Percentiles rank a stretch among this genome's conserved stretches.
phyloP scores from a whole-genome alignment of 768 basidiomycete genomes.

The Sistotremastrum suecicum region DNA sequence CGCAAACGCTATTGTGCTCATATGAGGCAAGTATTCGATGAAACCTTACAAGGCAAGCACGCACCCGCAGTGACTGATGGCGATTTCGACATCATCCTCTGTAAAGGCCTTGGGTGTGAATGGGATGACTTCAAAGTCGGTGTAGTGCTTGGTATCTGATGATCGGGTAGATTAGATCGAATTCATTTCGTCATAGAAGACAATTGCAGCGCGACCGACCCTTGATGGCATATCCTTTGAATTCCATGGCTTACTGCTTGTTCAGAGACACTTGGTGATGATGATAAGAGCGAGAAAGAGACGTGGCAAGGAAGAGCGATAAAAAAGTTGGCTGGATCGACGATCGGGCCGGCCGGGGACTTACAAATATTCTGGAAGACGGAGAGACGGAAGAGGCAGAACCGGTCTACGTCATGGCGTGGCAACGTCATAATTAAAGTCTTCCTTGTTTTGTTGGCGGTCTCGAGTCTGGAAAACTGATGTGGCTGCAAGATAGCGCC shows the following conservation, averaged over 20 bases:
- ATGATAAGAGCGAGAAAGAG: not conserved
- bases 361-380: not conserved
- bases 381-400: too few relatives aligned
- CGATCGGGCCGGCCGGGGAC: not conserved
- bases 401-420: not conserved
- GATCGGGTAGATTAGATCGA: not conserved
- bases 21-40: not conserved
- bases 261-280: not conserved
- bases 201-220: not conserved
- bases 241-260: not conserved
- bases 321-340: not conserved
- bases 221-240: conserved; percentile 9
- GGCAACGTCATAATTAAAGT: not conserved
- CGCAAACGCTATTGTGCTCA: conserved; percentile 9
- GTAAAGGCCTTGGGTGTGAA: conserved; percentile 23
- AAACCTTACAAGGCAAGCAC: not conserved
- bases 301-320: not conserved
- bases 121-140: conserved; percentile 10
- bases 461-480: too few relatives aligned
- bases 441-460: too few relatives aligned
- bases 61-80: conserved; percentile 9
- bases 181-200: not conserved
- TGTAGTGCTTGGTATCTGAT: not conserved
- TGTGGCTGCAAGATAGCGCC: too few relatives aligned
- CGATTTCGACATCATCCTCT: conserved; percentile 22